Percentiles rank a stretch among this genome's conserved stretches.
Evolutionary conservation across 495 filamentous ascomycete genomes (phyloP).

Genomic region (Penicillium odoratum): DNA sequence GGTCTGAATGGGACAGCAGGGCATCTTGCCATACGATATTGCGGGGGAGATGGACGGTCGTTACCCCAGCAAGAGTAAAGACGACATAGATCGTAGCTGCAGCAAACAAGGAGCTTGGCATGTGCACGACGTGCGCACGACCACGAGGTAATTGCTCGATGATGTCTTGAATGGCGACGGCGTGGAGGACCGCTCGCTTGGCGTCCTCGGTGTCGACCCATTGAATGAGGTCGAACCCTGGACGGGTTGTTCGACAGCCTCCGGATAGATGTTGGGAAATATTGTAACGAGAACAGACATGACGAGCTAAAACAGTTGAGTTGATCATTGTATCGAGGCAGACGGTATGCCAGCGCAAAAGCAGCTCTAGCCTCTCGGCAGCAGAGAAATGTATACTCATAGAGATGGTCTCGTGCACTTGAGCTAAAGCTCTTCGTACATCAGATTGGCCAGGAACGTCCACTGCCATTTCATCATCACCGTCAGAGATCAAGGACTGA

Average conservation of each 20-base stretch:
- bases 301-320: conserved; percentile 42
- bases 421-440: conserved; percentile 41
- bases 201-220: conserved; percentile 45
- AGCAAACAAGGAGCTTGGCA: conserved; percentile 48
- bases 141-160: conserved; percentile 50
- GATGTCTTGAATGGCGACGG: conserved; percentile 51
- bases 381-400: conserved; percentile 40
- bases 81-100: conserved; percentile 46
- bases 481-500: conserved; percentile 46
- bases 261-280: conserved; percentile 44
- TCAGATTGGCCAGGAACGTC: conserved; percentile 45
- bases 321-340: conserved; percentile 48
- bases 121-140: conserved; percentile 47
- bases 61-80: conserved; percentile 39
- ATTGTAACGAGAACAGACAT: conserved; percentile 42
- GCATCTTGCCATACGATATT: conserved; percentile 48
- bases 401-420: conserved; percentile 42
- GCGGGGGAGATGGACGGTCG: conserved; percentile 38
- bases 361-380: conserved; percentile 41
- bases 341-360: conserved; percentile 52
- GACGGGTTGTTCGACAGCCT: conserved; percentile 22
- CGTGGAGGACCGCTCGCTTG: conserved; percentile 46
- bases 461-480: conserved; percentile 39
- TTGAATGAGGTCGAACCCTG: conserved; percentile 37
- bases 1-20: conserved; percentile 37